Base-by-base conservation (phyloP, 495 filamentous ascomycete species). In the Aspergillus asperescens region DNA sequence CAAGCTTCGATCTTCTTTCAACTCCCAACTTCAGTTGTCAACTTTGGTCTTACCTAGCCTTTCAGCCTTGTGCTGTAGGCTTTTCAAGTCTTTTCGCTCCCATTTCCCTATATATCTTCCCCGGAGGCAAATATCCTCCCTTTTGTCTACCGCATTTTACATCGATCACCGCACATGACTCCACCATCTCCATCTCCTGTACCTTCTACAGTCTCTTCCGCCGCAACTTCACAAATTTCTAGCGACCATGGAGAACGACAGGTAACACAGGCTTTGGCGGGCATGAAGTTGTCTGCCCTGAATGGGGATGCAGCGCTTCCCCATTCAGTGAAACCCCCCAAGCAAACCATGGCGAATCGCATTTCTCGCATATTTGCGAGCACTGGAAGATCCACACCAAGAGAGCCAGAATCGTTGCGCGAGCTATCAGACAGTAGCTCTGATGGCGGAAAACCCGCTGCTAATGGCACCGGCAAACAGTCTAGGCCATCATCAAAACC, bases 311-410 rank as follows among this genome's bases (percentile, higher is more conserved):
- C 50, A 6, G 61, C 65, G 46, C 39, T 61, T 32, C 48, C 61
- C 27, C 71, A 70, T 29, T 61, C 65, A 15, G 52, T 67, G 34
- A 70, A 73, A 52, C 58, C 68, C 7, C 62, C 75, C 37, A 80
- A 68, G 63, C 69, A 76, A 3, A 79, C 74, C 23, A 80, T 83
- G 73, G 78, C 78, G 37, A 63, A 77, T 58, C 80, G 81, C 31
- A 54, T 84, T 31, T 78, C 79, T 44, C 77, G 81, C 56, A 84
- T 84, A 78, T 84, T 84, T 66, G 73, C 76, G 37, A 65, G 52
- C 47, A 67, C 62, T 2, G 68, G 60, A 34, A 77, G 66, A 31
- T 60, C 64, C 20, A 62, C 65, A 19, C 61, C 57, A 4, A 68
- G 65, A 24, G 62, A 70, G 38, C 59, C 69, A 48, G 53, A 72